phyloP scores from a whole-genome alignment of 345 rosid species.

The Citrus glauca region DNA sequence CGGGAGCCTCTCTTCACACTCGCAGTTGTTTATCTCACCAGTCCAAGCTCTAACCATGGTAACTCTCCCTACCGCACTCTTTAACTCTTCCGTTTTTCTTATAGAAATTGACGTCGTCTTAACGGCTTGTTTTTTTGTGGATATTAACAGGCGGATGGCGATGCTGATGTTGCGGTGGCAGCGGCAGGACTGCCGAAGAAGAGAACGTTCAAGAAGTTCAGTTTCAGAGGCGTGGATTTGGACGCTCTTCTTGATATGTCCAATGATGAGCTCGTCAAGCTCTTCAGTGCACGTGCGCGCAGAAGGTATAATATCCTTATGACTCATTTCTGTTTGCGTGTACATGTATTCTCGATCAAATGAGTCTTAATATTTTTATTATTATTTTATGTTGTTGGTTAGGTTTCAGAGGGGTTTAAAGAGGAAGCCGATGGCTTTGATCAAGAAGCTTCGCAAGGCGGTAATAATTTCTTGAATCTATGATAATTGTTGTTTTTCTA shows the following conservation, averaged over 20 bases:
- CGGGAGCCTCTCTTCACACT: neutral
- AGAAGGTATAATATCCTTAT: constrained; percentile 53
- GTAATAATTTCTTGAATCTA: constrained; percentile 24
- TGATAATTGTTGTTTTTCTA: neutral
- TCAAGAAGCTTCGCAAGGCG: constrained; percentile 83
- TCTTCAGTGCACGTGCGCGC: constrained; percentile 88
- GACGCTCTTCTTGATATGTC: constrained; percentile 86
- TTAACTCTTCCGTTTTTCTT: neutral
- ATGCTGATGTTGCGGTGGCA: constrained; percentile 35
- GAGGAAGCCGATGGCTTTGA: constrained; percentile 84
- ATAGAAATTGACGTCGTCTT: too few species aligned
- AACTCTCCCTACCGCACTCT: neutral
- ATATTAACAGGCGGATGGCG: constrained; percentile 38
- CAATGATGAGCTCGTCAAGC: constrained; percentile 91
- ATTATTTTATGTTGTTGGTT: neutral
- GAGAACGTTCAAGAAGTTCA: constrained; percentile 62
- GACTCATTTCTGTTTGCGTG: neutral
- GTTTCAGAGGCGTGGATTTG: constrained; percentile 53
- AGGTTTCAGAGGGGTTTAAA: constrained; percentile 94
- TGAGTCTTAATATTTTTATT: neutral
- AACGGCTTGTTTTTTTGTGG: neutral
- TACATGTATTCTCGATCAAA: neutral
- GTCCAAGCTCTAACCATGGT: constrained; percentile 30
- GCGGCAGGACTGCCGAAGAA: constrained; percentile 44
- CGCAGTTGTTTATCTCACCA: neutral